phyloP scores from a whole-genome alignment of 345 rosid species.

The Cardiospermum halicacabum region DNA sequence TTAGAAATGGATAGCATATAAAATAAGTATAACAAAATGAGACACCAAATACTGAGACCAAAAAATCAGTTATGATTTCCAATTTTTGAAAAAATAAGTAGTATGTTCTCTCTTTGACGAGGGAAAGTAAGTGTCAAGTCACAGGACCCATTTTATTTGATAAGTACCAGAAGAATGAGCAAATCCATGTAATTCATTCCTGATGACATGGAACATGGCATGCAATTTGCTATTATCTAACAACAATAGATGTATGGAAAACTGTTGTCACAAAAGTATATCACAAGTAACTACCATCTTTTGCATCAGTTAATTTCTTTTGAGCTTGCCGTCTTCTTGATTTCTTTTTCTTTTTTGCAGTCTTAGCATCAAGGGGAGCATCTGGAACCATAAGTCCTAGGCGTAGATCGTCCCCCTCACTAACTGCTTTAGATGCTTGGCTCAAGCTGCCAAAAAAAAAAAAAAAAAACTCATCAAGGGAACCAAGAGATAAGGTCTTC shows the following conservation, averaged over 20 bases:
- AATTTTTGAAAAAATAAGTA: background rate
- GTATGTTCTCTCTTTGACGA: background rate
- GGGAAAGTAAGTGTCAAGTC: slow-evolving; percentile 1
- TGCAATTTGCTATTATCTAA: background rate
- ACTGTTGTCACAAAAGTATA: background rate
- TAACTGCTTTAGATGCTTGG: slow-evolving; percentile 26
- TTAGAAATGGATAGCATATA: background rate
- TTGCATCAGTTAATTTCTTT: slow-evolving; percentile 26
- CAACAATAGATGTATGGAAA: background rate
- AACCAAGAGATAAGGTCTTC: background rate
- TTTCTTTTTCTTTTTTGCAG: slow-evolving; percentile 43
- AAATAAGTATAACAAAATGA: background rate
- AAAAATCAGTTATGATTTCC: background rate
- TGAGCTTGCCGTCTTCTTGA: slow-evolving; percentile 35
- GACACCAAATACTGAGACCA: background rate
- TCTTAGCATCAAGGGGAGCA: slow-evolving; percentile 18
- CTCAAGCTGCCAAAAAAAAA: slow-evolving; percentile 48
- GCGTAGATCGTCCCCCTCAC: slow-evolving; percentile 18
- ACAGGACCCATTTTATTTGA: background rate
- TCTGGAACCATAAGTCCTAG: slow-evolving; percentile 20
- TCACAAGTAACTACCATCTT: slow-evolving; percentile 45
- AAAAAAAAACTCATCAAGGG: slow-evolving; percentile 23
- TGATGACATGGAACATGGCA: background rate
- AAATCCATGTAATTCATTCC: background rate
- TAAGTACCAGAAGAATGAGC: background rate